Conservation (phyloP, 1,284 basidiomycete species). For the Naganishia cerealis region DNA sequence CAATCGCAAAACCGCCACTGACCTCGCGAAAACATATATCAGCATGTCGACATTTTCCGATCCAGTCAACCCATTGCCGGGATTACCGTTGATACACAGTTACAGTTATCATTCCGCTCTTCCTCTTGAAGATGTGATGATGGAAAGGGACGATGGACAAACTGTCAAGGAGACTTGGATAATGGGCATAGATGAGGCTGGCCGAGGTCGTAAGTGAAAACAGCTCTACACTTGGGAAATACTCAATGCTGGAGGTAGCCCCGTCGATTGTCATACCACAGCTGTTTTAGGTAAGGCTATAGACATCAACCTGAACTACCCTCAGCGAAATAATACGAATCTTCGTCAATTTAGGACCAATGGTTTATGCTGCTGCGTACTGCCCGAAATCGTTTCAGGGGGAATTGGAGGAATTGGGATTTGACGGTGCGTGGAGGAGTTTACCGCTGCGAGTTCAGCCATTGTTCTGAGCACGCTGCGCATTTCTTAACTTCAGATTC, state of each 20-base stretch:
- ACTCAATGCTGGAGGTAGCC: constrained; percentile 5
- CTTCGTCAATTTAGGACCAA: constrained; percentile 59
- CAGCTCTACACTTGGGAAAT: neutral
- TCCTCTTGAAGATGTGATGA: constrained; percentile 56
- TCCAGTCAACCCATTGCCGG: constrained; percentile 58
- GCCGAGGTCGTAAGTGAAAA: constrained; percentile 67
- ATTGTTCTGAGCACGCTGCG: neutral
- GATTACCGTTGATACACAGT: constrained; percentile 65
- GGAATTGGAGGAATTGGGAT: constrained; percentile 75
- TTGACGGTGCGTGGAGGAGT: constrained; percentile 62
- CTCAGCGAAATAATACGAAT: neutral
- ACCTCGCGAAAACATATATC: neutral
- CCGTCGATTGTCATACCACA: neutral
- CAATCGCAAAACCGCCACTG: too few species aligned
- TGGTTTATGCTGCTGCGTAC: constrained; percentile 94
- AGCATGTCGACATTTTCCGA: constrained; percentile 37
- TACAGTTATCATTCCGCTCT: constrained; percentile 82
- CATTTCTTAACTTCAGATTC: constrained; percentile 61
- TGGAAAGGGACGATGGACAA: constrained; percentile 28
- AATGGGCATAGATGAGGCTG: constrained; percentile 95
- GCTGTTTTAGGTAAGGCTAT: constrained; percentile 13
- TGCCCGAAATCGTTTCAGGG: constrained; percentile 78
- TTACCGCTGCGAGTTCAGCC: constrained; percentile 50
- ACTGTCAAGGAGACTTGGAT: constrained; percentile 66
- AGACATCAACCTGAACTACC: neutral